phyloP scores from a whole-genome alignment of 1,139 yeast species.

The Geotrichum reessii region DNA sequence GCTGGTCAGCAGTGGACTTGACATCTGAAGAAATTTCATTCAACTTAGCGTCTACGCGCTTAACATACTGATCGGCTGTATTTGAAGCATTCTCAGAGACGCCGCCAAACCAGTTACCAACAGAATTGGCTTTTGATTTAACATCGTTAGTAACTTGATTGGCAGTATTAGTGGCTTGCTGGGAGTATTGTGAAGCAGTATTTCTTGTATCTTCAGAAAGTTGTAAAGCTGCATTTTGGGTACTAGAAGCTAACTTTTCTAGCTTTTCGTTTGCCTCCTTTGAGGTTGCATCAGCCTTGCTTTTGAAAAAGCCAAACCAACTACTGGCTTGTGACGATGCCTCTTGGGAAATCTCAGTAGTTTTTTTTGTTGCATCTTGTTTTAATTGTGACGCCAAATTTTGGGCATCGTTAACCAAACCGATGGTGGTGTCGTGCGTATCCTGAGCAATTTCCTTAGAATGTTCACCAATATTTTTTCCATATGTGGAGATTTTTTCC shows the following conservation, averaged over 20 bases:
- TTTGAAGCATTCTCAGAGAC: not conserved
- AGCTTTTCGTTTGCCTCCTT: not conserved
- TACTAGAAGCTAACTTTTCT: not conserved
- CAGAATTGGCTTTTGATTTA: not conserved
- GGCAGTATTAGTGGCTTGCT: not conserved
- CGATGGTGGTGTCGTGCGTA: not conserved
- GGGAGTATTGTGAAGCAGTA: not conserved
- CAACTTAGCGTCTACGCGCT: not conserved
- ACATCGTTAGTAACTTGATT: not conserved
- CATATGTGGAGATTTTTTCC: not conserved
- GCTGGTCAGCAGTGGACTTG: not conserved
- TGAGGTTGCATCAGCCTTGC: not conserved
- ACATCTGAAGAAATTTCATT: not conserved
- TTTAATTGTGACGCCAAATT: not conserved
- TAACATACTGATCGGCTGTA: not conserved
- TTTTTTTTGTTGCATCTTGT: not conserved
- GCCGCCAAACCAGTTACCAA: not conserved
- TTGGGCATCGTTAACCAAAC: slow-evolving; percentile 2
- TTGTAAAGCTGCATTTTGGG: not conserved
- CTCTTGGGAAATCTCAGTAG: not conserved
- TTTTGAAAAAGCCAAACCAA: not conserved
- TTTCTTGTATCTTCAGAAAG: not conserved
- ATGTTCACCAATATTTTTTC: slow-evolving; percentile 6
- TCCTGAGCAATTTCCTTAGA: not conserved
- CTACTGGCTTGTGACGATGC: slow-evolving; percentile 4